These are phyloP conservation scores for Penicillium parvum DNA, from an alignment of 495 filamentous ascomycete genomes.

Conservation along the genomic window DNA sequence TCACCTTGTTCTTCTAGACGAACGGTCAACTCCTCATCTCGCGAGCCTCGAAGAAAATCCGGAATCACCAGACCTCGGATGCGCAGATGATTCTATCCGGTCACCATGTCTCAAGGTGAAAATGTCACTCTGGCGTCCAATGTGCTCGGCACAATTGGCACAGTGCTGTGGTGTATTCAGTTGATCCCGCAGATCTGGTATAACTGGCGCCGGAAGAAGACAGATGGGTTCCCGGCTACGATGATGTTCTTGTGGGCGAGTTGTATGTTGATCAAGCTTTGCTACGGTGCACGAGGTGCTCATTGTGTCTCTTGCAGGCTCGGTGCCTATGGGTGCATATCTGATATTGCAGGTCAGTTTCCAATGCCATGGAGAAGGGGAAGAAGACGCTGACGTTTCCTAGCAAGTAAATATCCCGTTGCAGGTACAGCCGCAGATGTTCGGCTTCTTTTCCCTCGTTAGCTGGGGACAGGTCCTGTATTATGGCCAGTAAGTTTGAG, in stretches of 20 bases:
- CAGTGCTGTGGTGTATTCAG: slow-evolving; percentile 53
- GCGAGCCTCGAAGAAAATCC: too few species aligned
- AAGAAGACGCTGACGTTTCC: neutral
- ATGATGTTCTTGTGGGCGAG: slow-evolving; percentile 77
- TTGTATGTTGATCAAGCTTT: slow-evolving; percentile 45
- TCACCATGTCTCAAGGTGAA: slow-evolving; percentile 24
- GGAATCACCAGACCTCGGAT: too few species aligned
- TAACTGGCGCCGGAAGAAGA: slow-evolving; percentile 65
- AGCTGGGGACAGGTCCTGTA: slow-evolving; percentile 63
- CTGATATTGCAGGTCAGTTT: slow-evolving; percentile 45
- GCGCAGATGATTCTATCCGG: neutral
- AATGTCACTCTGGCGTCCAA: slow-evolving; percentile 47
- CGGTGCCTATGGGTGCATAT: slow-evolving; percentile 53
- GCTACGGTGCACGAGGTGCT: neutral
- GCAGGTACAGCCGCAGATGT: slow-evolving; percentile 70
- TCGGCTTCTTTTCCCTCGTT: slow-evolving; percentile 59
- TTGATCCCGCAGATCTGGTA: slow-evolving; percentile 62
- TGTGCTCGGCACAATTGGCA: slow-evolving; percentile 52
- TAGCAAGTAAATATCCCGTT: slow-evolving; percentile 72
- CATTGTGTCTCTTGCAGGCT: slow-evolving; percentile 23
- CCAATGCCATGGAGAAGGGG: neutral
- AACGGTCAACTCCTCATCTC: too few species aligned
- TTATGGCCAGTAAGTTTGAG: slow-evolving; percentile 52
- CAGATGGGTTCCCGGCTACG: slow-evolving; percentile 62
- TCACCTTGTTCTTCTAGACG: too few species aligned